phyloP scores from a whole-genome alignment of 495 filamentous ascomycete genomes.

The Pseudevernia furfuracea region DNA sequence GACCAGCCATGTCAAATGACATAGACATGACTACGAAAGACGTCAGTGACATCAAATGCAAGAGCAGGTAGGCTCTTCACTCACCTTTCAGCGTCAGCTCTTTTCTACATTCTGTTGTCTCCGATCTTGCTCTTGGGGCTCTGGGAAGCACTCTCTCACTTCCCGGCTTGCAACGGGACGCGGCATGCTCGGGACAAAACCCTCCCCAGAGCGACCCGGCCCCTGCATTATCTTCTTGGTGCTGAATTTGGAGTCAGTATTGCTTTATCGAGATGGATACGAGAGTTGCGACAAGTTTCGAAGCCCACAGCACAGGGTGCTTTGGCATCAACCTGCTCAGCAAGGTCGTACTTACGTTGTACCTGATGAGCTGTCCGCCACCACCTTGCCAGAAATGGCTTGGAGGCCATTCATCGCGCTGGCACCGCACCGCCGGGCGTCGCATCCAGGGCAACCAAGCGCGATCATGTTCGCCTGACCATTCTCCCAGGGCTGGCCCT shows the following conservation, averaged over 20 bases:
- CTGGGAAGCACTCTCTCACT: constrained; percentile 13
- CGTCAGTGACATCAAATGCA: constrained; percentile 16
- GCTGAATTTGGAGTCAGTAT: constrained; percentile 17
- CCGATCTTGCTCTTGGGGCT: constrained; percentile 8
- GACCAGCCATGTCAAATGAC: constrained; percentile 13
- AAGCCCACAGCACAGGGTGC: constrained; percentile 15
- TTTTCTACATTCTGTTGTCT: constrained; percentile 16
- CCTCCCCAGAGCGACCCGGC: constrained; percentile 9
- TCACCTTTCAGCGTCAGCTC: constrained; percentile 19
- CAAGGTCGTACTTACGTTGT: constrained; percentile 12
- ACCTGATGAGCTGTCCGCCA: constrained; percentile 16
- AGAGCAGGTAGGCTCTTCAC: constrained; percentile 12
- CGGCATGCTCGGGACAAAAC: constrained; percentile 18
- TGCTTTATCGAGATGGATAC: constrained; percentile 9
- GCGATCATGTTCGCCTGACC: constrained; percentile 17
- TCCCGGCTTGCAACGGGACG: constrained; percentile 10
- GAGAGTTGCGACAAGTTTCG: constrained; percentile 14
- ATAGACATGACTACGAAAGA: constrained; percentile 12
- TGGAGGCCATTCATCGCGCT: constrained; percentile 24
- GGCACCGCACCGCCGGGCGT: constrained; percentile 12
- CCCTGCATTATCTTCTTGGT: constrained; percentile 18
- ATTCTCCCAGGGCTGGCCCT: constrained; percentile 14
- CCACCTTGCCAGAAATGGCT: constrained; percentile 17
- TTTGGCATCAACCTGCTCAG: constrained; percentile 16
- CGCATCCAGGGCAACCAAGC: constrained; percentile 18